phyloP scores from a whole-genome alignment of 176 grass and related monocot genomes.

The Avena sativa region DNA sequence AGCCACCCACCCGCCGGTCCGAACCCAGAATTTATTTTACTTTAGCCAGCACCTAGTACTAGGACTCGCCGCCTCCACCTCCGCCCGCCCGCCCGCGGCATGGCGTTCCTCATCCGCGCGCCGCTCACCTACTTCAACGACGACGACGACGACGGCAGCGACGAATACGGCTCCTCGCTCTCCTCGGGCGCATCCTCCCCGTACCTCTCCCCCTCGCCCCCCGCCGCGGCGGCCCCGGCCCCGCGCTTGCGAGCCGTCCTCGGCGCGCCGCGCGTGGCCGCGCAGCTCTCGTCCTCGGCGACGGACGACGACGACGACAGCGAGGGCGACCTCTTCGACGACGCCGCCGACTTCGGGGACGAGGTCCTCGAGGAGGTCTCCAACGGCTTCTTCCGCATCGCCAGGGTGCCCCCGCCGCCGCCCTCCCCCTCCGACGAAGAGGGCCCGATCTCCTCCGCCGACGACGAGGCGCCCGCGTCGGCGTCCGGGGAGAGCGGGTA shows the following conservation, averaged over 20 bases:
- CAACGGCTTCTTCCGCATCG: slow-evolving; percentile 53
- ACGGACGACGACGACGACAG: slow-evolving; percentile 19
- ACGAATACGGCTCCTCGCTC: slow-evolving; percentile 32
- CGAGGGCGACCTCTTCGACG: slow-evolving; percentile 45
- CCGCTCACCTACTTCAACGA: slow-evolving; percentile 52
- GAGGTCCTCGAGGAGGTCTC: slow-evolving; percentile 45
- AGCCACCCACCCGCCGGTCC: neutral
- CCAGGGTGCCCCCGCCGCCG: slow-evolving; percentile 45
- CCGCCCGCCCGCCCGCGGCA: slow-evolving; percentile 32
- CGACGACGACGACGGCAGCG: slow-evolving; percentile 21
- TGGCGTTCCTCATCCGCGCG: slow-evolving; percentile 56
- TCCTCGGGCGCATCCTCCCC: slow-evolving; percentile 48
- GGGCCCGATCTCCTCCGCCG: neutral
- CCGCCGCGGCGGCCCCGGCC: neutral
- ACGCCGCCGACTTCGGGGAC: slow-evolving; percentile 35
- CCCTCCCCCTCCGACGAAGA: neutral
- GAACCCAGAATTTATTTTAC: slow-evolving; percentile 25
- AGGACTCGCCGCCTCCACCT: neutral
- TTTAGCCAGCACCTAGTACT: neutral
- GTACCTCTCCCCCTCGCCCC: slow-evolving; percentile 41
- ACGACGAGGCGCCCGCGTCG: neutral
- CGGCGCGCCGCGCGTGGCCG: slow-evolving; percentile 48
- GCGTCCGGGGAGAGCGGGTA: slow-evolving; percentile 13
- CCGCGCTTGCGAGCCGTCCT: neutral
- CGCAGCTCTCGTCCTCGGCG: slow-evolving; percentile 48